A percentile compares a stretch with the other conserved stretches of the same genome.
phyloP scores from a whole-genome alignment of 805 yeast species.

The Barnettozyma salicaria region DNA sequence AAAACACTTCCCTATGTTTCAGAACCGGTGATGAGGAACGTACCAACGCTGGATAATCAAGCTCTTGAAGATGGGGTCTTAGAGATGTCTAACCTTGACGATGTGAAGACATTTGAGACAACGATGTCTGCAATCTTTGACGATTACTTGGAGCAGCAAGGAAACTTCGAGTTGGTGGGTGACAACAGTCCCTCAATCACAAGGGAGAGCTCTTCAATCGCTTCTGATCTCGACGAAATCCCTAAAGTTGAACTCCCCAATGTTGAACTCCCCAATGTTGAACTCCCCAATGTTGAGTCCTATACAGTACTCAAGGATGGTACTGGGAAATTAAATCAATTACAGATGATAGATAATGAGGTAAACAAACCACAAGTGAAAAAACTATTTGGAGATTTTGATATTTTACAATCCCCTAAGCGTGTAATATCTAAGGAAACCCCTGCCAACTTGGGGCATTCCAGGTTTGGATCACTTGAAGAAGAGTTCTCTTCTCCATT shows the following conservation, averaged over 20 bases:
- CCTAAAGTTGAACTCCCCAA: too few relatives aligned
- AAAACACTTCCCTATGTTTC: not conserved
- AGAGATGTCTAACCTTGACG: constrained; percentile 14
- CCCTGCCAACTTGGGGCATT: too few relatives aligned
- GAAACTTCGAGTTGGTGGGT: constrained; percentile 1
- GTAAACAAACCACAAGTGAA: not conserved
- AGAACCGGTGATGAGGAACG: not conserved
- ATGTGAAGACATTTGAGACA: constrained; percentile 21
- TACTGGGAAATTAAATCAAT: too few relatives aligned
- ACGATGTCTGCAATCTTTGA: constrained; percentile 24
- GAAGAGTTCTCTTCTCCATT: constrained; percentile 21
- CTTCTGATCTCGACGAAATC: constrained; percentile 11
- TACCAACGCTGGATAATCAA: not conserved
- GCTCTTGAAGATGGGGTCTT: constrained; percentile 12
- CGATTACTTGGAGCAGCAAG: constrained; percentile 7
- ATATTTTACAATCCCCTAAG: too few relatives aligned
- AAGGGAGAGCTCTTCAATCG: constrained; percentile 22
- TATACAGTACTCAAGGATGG: too few relatives aligned
- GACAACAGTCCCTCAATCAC: constrained; percentile 13
- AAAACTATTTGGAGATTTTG: constrained; percentile 1
- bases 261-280: too few relatives aligned
- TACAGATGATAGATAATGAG: too few relatives aligned
- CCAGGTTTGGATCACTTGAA: too few relatives aligned
- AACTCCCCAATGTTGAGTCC: too few relatives aligned
- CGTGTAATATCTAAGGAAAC: too few relatives aligned